Conservation (phyloP, 176 grass and related monocot genomes). For the Phragmites australis region DNA sequence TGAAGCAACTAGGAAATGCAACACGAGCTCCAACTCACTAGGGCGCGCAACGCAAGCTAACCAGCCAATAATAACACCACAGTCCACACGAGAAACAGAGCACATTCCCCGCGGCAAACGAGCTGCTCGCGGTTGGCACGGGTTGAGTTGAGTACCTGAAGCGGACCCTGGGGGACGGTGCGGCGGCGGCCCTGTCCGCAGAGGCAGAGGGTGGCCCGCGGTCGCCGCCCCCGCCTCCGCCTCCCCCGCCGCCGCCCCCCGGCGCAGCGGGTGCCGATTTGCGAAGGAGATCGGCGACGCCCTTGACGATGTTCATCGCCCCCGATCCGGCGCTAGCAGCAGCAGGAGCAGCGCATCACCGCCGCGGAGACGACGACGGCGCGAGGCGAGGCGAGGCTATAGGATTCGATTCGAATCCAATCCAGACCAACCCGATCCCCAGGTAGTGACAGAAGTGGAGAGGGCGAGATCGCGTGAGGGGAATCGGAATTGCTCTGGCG, state of each 20-base stretch:
- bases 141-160: conserved; percentile 59
- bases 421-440: conserved; percentile 19
- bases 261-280: conserved; percentile 66
- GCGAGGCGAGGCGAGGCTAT: not conserved
- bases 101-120: conserved; percentile 16
- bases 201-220: conserved; percentile 11
- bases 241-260: not conserved
- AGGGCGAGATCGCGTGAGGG: conserved; percentile 36
- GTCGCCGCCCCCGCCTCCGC: conserved; percentile 4
- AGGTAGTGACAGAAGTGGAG: conserved; percentile 40
- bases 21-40: conserved; percentile 12
- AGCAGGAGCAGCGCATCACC: conserved; percentile 46
- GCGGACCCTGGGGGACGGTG: conserved; percentile 80
- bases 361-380: conserved; percentile 11
- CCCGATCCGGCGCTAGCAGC: conserved; percentile 52
- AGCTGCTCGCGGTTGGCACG: not conserved
- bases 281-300: conserved; percentile 93
- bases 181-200: conserved; percentile 34
- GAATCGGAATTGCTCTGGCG: conserved; percentile 30
- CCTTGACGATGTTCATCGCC: conserved; percentile 94
- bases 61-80: not conserved
- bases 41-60: not conserved
- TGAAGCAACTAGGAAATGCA: conserved; percentile 3
- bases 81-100: conserved; percentile 26
- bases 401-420: conserved; percentile 31